Percentiles rank a stretch among this genome's conserved stretches.
These are phyloP conservation scores for Starmerella geochares DNA, from an alignment of 805 yeast genomes.

Conservation along the genomic window DNA sequence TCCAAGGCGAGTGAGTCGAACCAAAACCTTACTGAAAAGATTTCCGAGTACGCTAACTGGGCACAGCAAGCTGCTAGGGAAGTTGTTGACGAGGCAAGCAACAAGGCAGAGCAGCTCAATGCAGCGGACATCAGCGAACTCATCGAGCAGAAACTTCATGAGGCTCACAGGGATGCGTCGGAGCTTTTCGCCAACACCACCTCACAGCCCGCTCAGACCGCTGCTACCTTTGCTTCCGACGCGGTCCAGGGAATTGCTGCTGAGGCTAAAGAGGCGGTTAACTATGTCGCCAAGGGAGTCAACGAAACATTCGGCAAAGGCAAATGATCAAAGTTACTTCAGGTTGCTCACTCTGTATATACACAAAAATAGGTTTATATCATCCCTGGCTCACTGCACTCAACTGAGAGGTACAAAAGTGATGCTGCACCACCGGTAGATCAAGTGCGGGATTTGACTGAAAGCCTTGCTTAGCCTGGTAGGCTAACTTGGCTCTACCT, in stretches of 20 bases:
- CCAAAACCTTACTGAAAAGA: not conserved
- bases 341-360: not conserved
- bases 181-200: constrained; percentile 9
- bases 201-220: not conserved
- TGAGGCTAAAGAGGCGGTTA: constrained; percentile 17
- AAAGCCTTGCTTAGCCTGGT: too few species aligned
- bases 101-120: constrained; percentile 4
- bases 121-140: constrained; percentile 4
- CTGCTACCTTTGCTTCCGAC: constrained; percentile 59
- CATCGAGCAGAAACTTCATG: constrained; percentile 11
- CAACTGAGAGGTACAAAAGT: too few species aligned
- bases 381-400: too few species aligned
- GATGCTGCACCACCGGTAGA: too few species aligned
- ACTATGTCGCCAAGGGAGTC: constrained; percentile 10
- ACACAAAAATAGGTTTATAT: not conserved
- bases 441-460: too few species aligned
- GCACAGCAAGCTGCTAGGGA: constrained; percentile 7
- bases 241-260: constrained; percentile 94
- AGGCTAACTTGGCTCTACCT: too few species aligned
- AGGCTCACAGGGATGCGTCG: constrained; percentile 7
- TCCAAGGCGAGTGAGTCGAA: not conserved
- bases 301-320: constrained; percentile 3
- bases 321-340: not conserved
- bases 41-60: not conserved
- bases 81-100: constrained; percentile 4